Percentiles rank a stretch among this genome's conserved stretches.
phyloP scores from a whole-genome alignment of 2,329 filamentous ascomycete species.

The Ascocoryne sarcoides region DNA sequence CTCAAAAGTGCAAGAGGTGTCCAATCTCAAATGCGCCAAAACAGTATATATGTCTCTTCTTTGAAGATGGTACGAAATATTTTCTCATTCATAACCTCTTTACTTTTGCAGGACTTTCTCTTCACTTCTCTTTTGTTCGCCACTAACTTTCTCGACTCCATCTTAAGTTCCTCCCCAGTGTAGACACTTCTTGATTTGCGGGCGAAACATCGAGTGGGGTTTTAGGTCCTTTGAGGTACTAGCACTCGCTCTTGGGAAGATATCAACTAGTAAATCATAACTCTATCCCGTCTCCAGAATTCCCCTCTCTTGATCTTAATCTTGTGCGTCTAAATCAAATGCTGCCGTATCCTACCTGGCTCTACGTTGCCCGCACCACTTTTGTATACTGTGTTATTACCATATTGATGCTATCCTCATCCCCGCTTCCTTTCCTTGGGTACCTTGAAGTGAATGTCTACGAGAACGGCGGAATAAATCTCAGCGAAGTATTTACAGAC shows the following conservation, averaged over 20 bases:
- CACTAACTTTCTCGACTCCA: slow-evolving; percentile 30
- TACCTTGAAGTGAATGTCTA: too few species aligned
- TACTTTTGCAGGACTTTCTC: background rate
- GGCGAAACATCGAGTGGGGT: slow-evolving; percentile 49
- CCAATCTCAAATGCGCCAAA: too few species aligned
- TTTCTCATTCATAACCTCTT: background rate
- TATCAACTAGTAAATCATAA: background rate
- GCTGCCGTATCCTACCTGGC: background rate
- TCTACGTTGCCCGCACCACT: background rate
- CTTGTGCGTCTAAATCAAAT: background rate
- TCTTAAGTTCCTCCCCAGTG: slow-evolving; percentile 37
- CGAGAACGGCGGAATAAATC: too few species aligned
- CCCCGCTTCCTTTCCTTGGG: background rate
- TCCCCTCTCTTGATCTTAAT: background rate
- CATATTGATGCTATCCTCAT: background rate
- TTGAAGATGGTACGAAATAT: too few species aligned
- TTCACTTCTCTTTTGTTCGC: slow-evolving; percentile 23
- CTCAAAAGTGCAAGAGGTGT: too few species aligned
- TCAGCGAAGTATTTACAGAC: too few species aligned
- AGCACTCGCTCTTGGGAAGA: too few species aligned
- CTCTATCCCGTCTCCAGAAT: background rate
- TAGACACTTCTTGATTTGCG: slow-evolving; percentile 49
- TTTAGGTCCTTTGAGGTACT: slow-evolving; percentile 27
- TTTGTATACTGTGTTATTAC: background rate
- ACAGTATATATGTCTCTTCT: too few species aligned